Evolutionary conservation across 306 rosid genomes (phyloP).

Genomic region (Vigna hirtella): DNA sequence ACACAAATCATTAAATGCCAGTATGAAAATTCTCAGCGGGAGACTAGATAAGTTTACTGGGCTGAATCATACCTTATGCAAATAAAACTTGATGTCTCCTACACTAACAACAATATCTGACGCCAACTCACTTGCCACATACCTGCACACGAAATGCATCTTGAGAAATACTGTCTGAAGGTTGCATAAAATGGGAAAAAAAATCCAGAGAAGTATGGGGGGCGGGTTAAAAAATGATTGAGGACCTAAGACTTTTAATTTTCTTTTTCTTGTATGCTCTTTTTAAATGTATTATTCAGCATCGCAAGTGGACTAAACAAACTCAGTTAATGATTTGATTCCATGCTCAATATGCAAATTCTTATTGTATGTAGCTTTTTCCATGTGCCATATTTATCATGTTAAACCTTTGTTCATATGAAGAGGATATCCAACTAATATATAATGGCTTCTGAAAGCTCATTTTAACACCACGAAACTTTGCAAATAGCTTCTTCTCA

Average conservation of each 20-base stretch:
- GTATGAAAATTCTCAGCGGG: slow-evolving; percentile 19
- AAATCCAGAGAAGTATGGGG: background rate
- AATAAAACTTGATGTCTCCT: slow-evolving; percentile 75
- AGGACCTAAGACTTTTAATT: background rate
- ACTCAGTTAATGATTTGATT: slow-evolving; percentile 6
- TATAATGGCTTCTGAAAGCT: slow-evolving; percentile 12
- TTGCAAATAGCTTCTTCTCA: slow-evolving; percentile 1
- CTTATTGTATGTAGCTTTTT: background rate
- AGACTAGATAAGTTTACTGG: slow-evolving; percentile 13
- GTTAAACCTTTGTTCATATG: background rate
- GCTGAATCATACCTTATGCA: slow-evolving; percentile 78
- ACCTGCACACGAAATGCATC: slow-evolving; percentile 63
- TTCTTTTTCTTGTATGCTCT: background rate
- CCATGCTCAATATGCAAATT: background rate
- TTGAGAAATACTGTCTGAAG: slow-evolving; percentile 16
- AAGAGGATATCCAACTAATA: slow-evolving; percentile 14
- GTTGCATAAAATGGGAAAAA: slow-evolving; percentile 25
- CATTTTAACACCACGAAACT: slow-evolving; percentile 3
- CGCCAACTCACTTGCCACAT: slow-evolving; percentile 83
- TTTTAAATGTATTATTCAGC: slow-evolving; percentile 22
- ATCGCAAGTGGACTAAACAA: slow-evolving; percentile 1
- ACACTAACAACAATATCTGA: slow-evolving; percentile 72
- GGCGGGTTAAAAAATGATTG: background rate
- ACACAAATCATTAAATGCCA: slow-evolving; percentile 2
- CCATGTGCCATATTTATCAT: slow-evolving; percentile 6